Evolutionary conservation across 2,329 filamentous ascomycete genomes (phyloP).

Genomic region (Aspergillus brasiliensis): DNA sequence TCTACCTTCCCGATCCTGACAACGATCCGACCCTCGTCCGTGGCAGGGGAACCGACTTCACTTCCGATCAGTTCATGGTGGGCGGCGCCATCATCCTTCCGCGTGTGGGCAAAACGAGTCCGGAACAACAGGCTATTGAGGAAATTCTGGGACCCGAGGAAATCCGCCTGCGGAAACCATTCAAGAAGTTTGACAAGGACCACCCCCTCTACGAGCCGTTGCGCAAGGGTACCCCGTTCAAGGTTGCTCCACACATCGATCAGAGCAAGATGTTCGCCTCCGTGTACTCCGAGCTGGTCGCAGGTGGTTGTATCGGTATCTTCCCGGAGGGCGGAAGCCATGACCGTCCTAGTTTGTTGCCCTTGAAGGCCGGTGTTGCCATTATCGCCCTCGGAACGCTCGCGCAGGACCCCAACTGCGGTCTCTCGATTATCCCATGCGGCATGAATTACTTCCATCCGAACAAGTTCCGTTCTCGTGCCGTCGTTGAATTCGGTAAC

Average conservation of each 20-base stretch:
- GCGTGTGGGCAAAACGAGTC: constrained; percentile 75
- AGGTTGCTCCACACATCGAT: constrained; percentile 88
- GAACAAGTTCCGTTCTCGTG: constrained; percentile 95
- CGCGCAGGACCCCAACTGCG: constrained; percentile 80
- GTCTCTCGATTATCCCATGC: constrained; percentile 90
- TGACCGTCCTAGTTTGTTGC: constrained; percentile 86
- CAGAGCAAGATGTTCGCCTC: constrained; percentile 92
- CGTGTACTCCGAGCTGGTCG: constrained; percentile 80
- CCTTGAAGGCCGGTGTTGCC: constrained; percentile 92
- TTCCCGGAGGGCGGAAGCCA: constrained; percentile 97
- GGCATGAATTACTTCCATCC: constrained; percentile 99
- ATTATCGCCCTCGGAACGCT: constrained; percentile 96
- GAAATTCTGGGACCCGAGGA: constrained; percentile 80
- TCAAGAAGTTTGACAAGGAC: constrained; percentile 66
- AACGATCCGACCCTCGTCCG: constrained; percentile 80
- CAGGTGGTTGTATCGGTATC: constrained; percentile 89
- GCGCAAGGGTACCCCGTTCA: constrained; percentile 75
- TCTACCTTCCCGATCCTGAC: constrained; percentile 87
- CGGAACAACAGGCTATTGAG: constrained; percentile 72
- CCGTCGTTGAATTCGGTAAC: constrained; percentile 91
- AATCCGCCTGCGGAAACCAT: constrained; percentile 81
- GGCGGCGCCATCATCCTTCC: constrained; percentile 87
- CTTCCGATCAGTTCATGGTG: constrained; percentile 67
- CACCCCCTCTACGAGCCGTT: constrained; percentile 81
- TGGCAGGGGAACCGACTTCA: constrained; percentile 78